Percentiles rank a stretch among this genome's conserved stretches.
phyloP scores from a whole-genome alignment of 2,329 filamentous ascomycete species.

The Fusarium penzigii region DNA sequence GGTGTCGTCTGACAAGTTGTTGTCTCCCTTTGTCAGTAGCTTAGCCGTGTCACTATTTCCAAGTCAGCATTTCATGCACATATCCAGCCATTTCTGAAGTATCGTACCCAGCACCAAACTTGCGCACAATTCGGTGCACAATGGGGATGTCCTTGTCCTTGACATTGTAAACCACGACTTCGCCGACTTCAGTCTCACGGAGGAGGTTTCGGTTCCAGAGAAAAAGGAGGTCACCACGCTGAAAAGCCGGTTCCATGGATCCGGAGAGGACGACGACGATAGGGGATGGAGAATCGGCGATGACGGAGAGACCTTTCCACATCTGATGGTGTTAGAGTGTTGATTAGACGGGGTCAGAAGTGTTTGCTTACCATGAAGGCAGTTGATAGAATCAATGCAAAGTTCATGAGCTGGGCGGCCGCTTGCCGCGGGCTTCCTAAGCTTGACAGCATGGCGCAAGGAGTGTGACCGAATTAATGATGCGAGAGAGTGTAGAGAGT shows the following conservation, averaged over 20 bases:
- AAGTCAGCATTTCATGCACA: slow-evolving; percentile 5
- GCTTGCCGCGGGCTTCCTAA: slow-evolving; percentile 78
- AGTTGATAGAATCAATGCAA: slow-evolving; percentile 84
- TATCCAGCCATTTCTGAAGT: not conserved
- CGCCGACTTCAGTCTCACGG: slow-evolving; percentile 56
- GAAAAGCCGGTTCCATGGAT: slow-evolving; percentile 83
- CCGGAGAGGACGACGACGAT: slow-evolving; percentile 84
- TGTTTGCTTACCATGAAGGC: slow-evolving; percentile 74
- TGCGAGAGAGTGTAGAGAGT: not conserved
- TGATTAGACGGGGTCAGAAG: slow-evolving; percentile 17
- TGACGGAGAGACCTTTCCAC: slow-evolving; percentile 85
- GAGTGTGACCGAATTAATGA: not conserved
- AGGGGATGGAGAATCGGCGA: slow-evolving; percentile 72
- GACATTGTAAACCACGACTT: slow-evolving; percentile 73
- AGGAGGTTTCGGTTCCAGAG: slow-evolving; percentile 71
- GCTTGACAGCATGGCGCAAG: slow-evolving; percentile 61
- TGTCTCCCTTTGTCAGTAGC: slow-evolving; percentile 95
- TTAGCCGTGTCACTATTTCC: slow-evolving; percentile 54
- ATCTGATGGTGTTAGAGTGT: slow-evolving; percentile 47
- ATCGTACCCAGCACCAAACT: slow-evolving; percentile 60
- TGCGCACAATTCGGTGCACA: slow-evolving; percentile 87
- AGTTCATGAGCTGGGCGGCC: slow-evolving; percentile 82
- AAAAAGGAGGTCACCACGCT: slow-evolving; percentile 74
- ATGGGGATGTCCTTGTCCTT: slow-evolving; percentile 96
- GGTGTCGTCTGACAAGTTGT: slow-evolving; percentile 91